These are phyloP conservation scores for Collybia nuda DNA, from an alignment of 768 basidiomycete genomes.

Conservation along the genomic window DNA sequence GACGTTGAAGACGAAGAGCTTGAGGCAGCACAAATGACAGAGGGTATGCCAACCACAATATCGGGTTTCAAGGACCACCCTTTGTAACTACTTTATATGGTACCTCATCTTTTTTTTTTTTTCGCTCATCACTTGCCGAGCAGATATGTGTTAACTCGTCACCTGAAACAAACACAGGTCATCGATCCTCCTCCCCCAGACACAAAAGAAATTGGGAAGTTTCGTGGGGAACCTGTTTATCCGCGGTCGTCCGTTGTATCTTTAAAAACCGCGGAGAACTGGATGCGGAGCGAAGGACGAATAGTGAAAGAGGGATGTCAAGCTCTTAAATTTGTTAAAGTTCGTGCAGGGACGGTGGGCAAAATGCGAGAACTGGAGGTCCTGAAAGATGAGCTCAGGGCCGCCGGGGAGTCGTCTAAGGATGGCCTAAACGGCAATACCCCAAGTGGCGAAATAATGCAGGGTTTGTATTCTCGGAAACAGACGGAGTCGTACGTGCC, in stretches of 20 bases:
- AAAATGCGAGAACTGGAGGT: slow-evolving; percentile 66
- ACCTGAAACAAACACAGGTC: slow-evolving; percentile 86
- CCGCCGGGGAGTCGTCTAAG: slow-evolving; percentile 33
- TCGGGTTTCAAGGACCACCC: slow-evolving; percentile 96
- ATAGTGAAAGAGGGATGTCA: slow-evolving; percentile 70
- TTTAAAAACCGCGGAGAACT: slow-evolving; percentile 91
- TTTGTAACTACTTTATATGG: slow-evolving; percentile 47
- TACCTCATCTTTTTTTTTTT: no score
- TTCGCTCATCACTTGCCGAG: slow-evolving; percentile 4
- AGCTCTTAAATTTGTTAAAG: slow-evolving; percentile 88
- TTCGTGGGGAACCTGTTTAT: slow-evolving; percentile 92
- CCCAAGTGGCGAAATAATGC: slow-evolving; percentile 59
- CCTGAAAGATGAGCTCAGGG: slow-evolving; percentile 39
- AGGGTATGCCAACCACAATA: slow-evolving; percentile 92
- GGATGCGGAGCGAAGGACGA: slow-evolving; percentile 85
- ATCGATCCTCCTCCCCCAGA: slow-evolving; percentile 67
- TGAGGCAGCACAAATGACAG: slow-evolving; percentile 69
- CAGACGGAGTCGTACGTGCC: slow-evolving; percentile 87
- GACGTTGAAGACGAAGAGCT: slow-evolving; percentile 92
- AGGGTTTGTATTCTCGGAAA: slow-evolving; percentile 80
- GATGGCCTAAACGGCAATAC: not conserved
- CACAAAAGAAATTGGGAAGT: slow-evolving; percentile 81
- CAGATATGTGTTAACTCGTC: slow-evolving; percentile 83
- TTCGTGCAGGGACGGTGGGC: slow-evolving; percentile 78
- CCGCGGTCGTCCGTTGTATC: slow-evolving; percentile 79